Base-by-base conservation (phyloP, 2,329 filamentous ascomycete genomes). In the Plenodomus lindquistii region DNA sequence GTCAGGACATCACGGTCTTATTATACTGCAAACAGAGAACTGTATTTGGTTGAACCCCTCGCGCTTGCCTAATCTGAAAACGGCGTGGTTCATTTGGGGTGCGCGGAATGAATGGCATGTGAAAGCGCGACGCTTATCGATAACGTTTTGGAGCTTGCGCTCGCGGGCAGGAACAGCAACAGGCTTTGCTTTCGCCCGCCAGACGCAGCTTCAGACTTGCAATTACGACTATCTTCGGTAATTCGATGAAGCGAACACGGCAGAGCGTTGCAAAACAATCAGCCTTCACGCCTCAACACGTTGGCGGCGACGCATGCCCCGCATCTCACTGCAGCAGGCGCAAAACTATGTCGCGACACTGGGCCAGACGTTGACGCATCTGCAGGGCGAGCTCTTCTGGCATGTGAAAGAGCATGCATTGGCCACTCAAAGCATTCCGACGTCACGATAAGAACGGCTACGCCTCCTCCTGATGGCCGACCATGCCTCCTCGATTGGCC, bases 331-430 rank as follows among this genome's bases (percentile, higher is more conserved):
- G 40, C 42, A 40, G 34, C 40, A 29, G 37, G 37, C 37, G 43
- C 37, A 35, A n/a, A n/a, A n/a, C n/a, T n/a, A n/a, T n/a, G 44
- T 59, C 50, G 47, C 42, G 48, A 56, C 49, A 57, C 55, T 54
- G 52, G 42, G 40, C 44, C 40, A 53, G 44, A 52, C 48, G 50
- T 54, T 56, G 46, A 52, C 37, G 54, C 43, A 46, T 46, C 40
- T 46, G 20, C 16, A 17, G 7, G 37, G 52, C 37, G 50, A 50
- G 42, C 24, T 46, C 16, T 29, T 42, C 48, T 61, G 52, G 52
- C 61, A 64, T 64, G 61, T 64, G 61, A 64, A 60, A 64, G 53
- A n/a, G 20, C 39, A 42, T 22, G 55, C 51, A 44, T 55, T 57
- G 55, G 47, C 54, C 57, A 49, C n/a, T 53, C 40, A 35, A 27